Evolutionary conservation across 495 filamentous ascomycete genomes (phyloP).

Genomic region (Penicillium malachiteum): DNA sequence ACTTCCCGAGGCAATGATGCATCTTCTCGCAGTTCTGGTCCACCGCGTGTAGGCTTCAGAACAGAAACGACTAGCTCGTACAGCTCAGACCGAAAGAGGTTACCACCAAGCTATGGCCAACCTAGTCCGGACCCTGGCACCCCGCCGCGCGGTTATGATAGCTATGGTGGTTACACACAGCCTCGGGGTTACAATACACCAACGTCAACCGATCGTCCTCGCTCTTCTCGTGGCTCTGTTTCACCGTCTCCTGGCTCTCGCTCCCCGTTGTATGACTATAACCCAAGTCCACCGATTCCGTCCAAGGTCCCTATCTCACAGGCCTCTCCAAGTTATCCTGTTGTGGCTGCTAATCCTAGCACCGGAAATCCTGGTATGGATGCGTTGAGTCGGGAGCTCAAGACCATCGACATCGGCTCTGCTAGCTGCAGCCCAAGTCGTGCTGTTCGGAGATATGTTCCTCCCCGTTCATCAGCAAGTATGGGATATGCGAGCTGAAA

Average conservation of each 20-base stretch:
- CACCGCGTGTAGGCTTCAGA: constrained; percentile 27
- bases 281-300: constrained; percentile 63
- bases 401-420: constrained; percentile 76
- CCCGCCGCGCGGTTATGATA: constrained; percentile 16
- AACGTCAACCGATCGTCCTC: constrained; percentile 23
- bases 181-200: constrained; percentile 24
- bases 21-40: constrained; percentile 7
- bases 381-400: constrained; percentile 77
- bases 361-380: constrained; percentile 45
- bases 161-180: constrained; percentile 20
- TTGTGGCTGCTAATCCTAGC: constrained; percentile 27
- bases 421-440: constrained; percentile 34
- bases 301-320: constrained; percentile 67
- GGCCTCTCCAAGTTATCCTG: constrained; percentile 27
- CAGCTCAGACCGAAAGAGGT: constrained; percentile 15
- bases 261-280: constrained; percentile 34
- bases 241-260: constrained; percentile 34
- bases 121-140: constrained; percentile 15
- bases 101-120: constrained; percentile 20
- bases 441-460: constrained; percentile 27
- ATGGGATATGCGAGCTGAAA: constrained; percentile 37
- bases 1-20: constrained; percentile 28
- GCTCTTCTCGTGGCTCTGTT: constrained; percentile 31
- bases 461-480: constrained; percentile 19
- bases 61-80: constrained; percentile 14